Percentiles rank a stretch among this genome's conserved stretches.
phyloP scores from a whole-genome alignment of 1,284 basidiomycete species.

The Moniliella sp. region DNA sequence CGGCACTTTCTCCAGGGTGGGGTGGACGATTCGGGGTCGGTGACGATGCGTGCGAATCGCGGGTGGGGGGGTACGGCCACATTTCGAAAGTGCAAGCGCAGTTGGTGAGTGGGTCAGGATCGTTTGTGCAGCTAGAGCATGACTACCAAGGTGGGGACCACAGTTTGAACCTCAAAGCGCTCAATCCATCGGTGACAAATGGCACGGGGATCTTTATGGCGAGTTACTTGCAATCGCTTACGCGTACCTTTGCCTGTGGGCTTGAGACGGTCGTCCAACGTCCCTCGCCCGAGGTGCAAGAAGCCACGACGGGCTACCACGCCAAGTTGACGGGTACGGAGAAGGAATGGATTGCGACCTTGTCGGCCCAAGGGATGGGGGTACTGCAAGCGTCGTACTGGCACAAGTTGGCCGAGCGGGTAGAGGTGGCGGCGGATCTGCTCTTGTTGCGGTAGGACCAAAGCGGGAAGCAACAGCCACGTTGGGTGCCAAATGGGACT shows the following conservation, averaged over 20 bases:
- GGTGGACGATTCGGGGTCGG: conserved; percentile 73
- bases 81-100: conserved; percentile 75
- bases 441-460: conserved; percentile 48
- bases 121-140: conserved; percentile 59
- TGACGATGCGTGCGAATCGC: conserved; percentile 72
- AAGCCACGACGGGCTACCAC: conserved; percentile 61
- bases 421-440: conserved; percentile 92
- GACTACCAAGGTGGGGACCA: conserved; percentile 78
- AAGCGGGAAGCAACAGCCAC: conserved; percentile 70
- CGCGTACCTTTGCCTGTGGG: conserved; percentile 70
- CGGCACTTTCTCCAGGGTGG: conserved; percentile 80
- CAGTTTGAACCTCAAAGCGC: conserved; percentile 62
- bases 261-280: conserved; percentile 68
- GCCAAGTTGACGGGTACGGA: conserved; percentile 43
- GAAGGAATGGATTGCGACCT: conserved; percentile 51
- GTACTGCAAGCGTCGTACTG: conserved; percentile 81
- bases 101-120: conserved; percentile 40
- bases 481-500: conserved; percentile 84
- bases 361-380: conserved; percentile 60
- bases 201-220: conserved; percentile 76
- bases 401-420: conserved; percentile 81
- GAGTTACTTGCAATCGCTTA: conserved; percentile 83
- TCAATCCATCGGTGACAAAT: conserved; percentile 77
- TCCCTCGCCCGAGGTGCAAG: conserved; percentile 40
- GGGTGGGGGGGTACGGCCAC: conserved; percentile 58